Evolutionary conservation across 768 basidiomycete species (phyloP).

Genomic region (Leccinellum rugosiceps): DNA sequence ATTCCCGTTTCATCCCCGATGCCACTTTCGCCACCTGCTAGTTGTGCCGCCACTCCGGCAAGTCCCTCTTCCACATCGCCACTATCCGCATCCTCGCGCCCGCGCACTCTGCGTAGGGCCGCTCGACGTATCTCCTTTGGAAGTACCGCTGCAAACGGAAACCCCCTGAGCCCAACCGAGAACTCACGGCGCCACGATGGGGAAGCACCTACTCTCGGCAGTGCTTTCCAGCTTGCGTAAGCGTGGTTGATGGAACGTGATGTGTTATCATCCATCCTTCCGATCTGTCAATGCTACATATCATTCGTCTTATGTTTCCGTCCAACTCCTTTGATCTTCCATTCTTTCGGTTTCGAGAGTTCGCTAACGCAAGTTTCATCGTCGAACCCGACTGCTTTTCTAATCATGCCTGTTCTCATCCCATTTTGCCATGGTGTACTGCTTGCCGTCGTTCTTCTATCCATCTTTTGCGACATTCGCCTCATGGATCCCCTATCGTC

Average conservation of each 20-base stretch:
- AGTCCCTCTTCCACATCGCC: slow-evolving; percentile 14
- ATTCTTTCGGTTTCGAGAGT: not conserved
- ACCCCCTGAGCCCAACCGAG: slow-evolving; percentile 37
- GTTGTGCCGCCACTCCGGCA: slow-evolving; percentile 4
- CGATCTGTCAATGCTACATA: slow-evolving; percentile 10
- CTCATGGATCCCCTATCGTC: not conserved
- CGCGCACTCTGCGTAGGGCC: slow-evolving; percentile 31
- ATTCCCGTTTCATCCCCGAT: slow-evolving; percentile 30
- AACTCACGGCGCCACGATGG: slow-evolving; percentile 25
- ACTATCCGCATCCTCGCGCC: slow-evolving; percentile 18
- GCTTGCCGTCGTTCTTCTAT: slow-evolving; percentile 5
- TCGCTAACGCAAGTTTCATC: slow-evolving; percentile 1
- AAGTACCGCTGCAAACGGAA: slow-evolving; percentile 34
- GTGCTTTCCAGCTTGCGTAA: slow-evolving; percentile 69
- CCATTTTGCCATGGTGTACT: not conserved
- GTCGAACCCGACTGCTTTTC: not conserved
- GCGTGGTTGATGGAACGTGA: not conserved
- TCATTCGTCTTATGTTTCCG: slow-evolving; percentile 1
- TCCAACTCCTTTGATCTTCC: not conserved
- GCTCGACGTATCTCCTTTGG: slow-evolving; percentile 69
- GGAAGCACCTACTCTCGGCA: slow-evolving; percentile 48
- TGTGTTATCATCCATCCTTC: not conserved
- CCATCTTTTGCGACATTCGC: not conserved
- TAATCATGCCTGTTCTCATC: not conserved
- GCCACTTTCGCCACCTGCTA: slow-evolving; percentile 17